phyloP scores from a whole-genome alignment of 257 asterid species.

The Solanum virginianum region DNA sequence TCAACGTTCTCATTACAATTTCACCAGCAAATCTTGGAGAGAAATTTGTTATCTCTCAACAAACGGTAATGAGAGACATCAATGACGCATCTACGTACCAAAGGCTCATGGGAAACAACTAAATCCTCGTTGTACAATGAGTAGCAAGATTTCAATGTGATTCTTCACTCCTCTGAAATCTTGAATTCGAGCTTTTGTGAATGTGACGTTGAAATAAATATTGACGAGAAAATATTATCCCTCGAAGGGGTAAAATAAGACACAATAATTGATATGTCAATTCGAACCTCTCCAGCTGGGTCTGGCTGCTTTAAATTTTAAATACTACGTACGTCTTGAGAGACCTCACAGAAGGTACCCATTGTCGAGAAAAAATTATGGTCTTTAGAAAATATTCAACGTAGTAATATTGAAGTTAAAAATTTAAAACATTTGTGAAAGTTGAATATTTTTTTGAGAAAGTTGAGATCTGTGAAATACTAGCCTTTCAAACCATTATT shows the following conservation, averaged over 20 bases:
- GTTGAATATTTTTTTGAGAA: not conserved
- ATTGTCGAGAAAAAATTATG: not conserved
- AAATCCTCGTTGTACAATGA: not conserved
- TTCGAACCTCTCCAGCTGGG: not conserved
- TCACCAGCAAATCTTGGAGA: not conserved
- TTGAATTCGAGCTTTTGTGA: too few species aligned
- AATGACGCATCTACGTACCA: not conserved
- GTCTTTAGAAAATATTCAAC: not conserved
- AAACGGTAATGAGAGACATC: not conserved
- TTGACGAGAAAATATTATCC: not conserved
- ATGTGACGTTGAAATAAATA: not conserved
- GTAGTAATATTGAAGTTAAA: not conserved
- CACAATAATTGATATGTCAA: not conserved
- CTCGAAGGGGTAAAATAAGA: not conserved
- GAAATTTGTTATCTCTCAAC: not conserved
- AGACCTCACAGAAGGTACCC: not conserved
- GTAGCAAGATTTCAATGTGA: not conserved
- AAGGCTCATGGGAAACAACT: not conserved
- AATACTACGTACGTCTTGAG: not conserved
- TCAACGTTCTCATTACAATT: not conserved
- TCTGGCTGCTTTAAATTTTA: not conserved
- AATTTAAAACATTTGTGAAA: not conserved
- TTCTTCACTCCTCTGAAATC: not conserved
- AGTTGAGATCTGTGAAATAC: not conserved
- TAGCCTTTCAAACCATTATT: not conserved